Evolutionary conservation across 371 early-diverging fungal species (phyloP), one percentile per base, ranked within the genome.

Genomic region (Umbelopsis sp.): DNA sequence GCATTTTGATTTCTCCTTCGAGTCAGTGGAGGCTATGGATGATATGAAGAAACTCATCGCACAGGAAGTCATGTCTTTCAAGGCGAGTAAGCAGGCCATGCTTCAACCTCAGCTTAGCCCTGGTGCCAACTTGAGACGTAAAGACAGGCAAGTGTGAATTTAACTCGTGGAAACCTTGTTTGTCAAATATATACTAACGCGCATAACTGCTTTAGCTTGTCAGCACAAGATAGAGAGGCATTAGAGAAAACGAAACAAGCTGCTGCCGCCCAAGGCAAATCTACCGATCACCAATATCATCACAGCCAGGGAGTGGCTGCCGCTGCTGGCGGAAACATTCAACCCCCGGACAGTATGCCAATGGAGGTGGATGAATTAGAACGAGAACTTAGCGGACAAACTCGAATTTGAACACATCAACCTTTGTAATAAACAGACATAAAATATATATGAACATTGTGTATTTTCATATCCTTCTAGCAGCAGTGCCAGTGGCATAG

Each of bases 1-100:
- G 29, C 66, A 80, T 18, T 97, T 97, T 86, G 97, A 97, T 76
- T 97, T 98, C 80, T 91, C 94, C 1, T 98, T 98, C 77, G 98
- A 98, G 77, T 80, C 86, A 25, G 86, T 92, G 24, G 94, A 95
- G 53, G 79, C 87, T 2, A 91, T 96, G 69, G 93, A 92, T 29
- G 94, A 94, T 11, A 95, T 98, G 92, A 93, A 90, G 90, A 83
- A 72, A 89, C 57, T 94, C 89, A 95, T 97, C 77, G 92, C 93
- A 18, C 87, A 92, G 71, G 96, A 97, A 74, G 94, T 96, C 50
- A 86, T 91, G 82, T 80, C 86, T 32, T 91, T 84, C 75, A 91
- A 88, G 63, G 72, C 74, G 41, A 72, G 66, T 51, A 80, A 78
- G 67, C 75, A 80, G 64, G 70, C 72, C 62, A 37, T 57, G 57